Evolutionary conservation across 139 green algal species (phyloP), one percentile per base, ranked within the genome.

Genomic region (Coelastrella sp.): DNA sequence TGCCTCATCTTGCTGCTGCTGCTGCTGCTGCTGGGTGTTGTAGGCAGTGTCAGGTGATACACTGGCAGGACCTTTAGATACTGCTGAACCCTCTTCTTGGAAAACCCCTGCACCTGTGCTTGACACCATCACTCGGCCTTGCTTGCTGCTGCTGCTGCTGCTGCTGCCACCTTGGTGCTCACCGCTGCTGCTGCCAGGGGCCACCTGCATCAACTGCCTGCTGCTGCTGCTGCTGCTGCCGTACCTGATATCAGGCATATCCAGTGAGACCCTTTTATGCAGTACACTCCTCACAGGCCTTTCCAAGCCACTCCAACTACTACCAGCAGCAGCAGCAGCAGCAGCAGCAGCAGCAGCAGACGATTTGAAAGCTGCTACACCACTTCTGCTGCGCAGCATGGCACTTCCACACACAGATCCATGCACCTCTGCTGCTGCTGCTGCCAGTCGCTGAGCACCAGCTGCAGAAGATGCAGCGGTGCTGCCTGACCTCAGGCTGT

Each of bases 81-180:
- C 20, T 25, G 72, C 17, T 78, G 72, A 25, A 78, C 8, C 22
- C 20, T 78, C 19, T 12, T 27, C 22, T 25, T 0, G 8, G 7
- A 17, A 78, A 35, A 6, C 72, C 8, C 8, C 74, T 24, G 9
- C 35, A 49, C 35, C 35, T 5, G 1, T 49, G 35, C 35, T 3
- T 49, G 35, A 49, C 35, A 49, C 25, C 74, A 15, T 81, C 8
- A 24, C 15, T 81, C 4, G 63, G 78, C 10, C 7, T 58, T n/a
- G 10, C 49, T n/a, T 65, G 63, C 22, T 89, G 24, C 84, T 89
- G 84, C 61, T 19, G 25, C 82, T 75, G 82, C 82, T 75, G 59
- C 82, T 88, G 80, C 79, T 85, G 59, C n/a, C 60, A 7, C 20
- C 27, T 10, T 85, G 74, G 9, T 35, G 49, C 78, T 83, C 25